Evolutionary conservation across 2,329 filamentous ascomycete genomes (phyloP), one percentile per base, ranked within the genome.

Genomic region (Colletotrichum theobromicola): DNA sequence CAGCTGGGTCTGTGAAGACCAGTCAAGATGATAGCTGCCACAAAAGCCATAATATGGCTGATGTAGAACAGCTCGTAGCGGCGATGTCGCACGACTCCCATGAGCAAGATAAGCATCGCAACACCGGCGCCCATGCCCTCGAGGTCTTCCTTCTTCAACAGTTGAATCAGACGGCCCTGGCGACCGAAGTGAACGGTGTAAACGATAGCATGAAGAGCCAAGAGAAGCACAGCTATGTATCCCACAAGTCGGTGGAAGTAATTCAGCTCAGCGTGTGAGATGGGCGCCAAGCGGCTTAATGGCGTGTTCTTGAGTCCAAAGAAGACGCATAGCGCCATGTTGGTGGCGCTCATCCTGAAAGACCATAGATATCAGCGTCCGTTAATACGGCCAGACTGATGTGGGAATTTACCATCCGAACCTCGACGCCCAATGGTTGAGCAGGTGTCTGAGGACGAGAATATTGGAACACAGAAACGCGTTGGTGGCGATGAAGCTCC

Each of bases 281-380:
- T 83, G 81, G 21, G n/a, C 6, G 2, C 84, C 84, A 55, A 84
- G 5, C 35, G 80, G 4, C 83, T 84, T 7, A 90, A 77, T 0
- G 87, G 87, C 0, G 87, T 89, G 70, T 89, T 89, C 70, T 87
- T 88, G 74, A 89, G 78, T 2, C 84, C 87, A 6, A 88, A 84
- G 21, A 87, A 83, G 5, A 88, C 80, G 9, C 82, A 82, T 37
- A 88, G 76, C 3, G 69, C 67, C 67, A 79, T 80, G 67, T 90
- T 90, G 35, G 79, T 82, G 16, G 85, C 78, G 1, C 84, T 81
- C 79, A 90, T 82, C 88, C 88, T 90, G 18, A 7, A 7, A 32
- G 5, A 30, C 2, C 7, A 4, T 55, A 57, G 7, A 30, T 3
- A 0, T 60, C 3, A 60, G 28, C 28, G 18, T n/a, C 16, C 4